Conservation (phyloP, 2,329 filamentous ascomycete genomes). For the Aspergillus proliferans region DNA sequence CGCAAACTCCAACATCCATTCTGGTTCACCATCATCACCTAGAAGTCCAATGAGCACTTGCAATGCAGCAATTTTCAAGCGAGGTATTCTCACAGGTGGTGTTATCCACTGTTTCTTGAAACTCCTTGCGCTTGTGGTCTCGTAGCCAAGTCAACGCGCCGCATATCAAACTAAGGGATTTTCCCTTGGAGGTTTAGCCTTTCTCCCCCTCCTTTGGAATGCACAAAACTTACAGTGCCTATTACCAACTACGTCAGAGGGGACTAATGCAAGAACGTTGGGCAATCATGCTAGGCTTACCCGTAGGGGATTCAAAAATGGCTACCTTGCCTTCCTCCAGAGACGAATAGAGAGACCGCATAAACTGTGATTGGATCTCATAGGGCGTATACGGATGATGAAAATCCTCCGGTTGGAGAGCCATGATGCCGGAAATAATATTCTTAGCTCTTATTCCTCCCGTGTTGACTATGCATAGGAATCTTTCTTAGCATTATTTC, state of each 20-base stretch:
- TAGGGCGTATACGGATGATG: constrained; percentile 86
- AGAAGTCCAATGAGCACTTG: constrained; percentile 4
- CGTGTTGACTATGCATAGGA: too few species aligned
- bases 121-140: constrained; percentile 60
- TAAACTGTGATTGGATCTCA: constrained; percentile 79
- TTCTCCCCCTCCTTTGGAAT: background rate
- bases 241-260: constrained; percentile 12
- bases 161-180: constrained; percentile 87
- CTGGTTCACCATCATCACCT: constrained; percentile 66
- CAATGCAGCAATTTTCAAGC: background rate
- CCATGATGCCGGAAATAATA: constrained; percentile 21
- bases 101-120: constrained; percentile 50
- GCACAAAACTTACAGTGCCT: constrained; percentile 37
- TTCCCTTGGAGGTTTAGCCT: constrained; percentile 51
- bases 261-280: background rate
- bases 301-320: constrained; percentile 90
- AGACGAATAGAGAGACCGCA: constrained; percentile 73
- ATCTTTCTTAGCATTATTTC: too few species aligned
- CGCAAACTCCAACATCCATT: constrained; percentile 78
- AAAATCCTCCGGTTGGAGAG: constrained; percentile 51
- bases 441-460: background rate
- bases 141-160: constrained; percentile 87
- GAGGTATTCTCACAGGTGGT: constrained; percentile 34
- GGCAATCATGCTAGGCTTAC: constrained; percentile 42
- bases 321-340: constrained; percentile 74